These are phyloP conservation scores for Mycena polygramma DNA, from an alignment of 768 basidiomycete species.

Conservation along the genomic window DNA sequence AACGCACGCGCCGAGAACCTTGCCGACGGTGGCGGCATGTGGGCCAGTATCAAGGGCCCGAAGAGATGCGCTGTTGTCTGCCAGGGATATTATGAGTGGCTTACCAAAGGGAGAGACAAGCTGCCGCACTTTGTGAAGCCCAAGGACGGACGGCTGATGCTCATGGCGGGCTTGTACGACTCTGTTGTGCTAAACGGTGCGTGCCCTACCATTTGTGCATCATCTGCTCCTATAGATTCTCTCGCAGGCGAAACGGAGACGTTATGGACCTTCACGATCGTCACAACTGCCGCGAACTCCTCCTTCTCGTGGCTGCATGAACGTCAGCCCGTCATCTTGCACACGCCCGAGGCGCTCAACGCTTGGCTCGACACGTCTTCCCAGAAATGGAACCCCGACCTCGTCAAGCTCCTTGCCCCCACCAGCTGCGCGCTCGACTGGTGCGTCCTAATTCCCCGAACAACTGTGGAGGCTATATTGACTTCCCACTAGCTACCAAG, in stretches of 20 bases:
- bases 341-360: slow-evolving; percentile 67
- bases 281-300: slow-evolving; percentile 83
- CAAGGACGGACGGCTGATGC: slow-evolving; percentile 74
- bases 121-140: slow-evolving; percentile 86
- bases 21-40: slow-evolving; percentile 82
- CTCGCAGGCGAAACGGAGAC: slow-evolving; percentile 64
- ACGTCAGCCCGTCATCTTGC: slow-evolving; percentile 87
- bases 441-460: slow-evolving; percentile 52
- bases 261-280: slow-evolving; percentile 88
- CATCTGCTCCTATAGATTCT: neutral
- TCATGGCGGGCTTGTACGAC: slow-evolving; percentile 93
- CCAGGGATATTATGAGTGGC: slow-evolving; percentile 97
- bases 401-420: slow-evolving; percentile 72
- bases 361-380: slow-evolving; percentile 87
- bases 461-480: no score
- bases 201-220: neutral
- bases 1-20: slow-evolving; percentile 92
- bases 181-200: slow-evolving; percentile 73
- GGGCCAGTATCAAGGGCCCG: slow-evolving; percentile 84
- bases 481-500: slow-evolving; percentile 73
- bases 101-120: slow-evolving; percentile 83
- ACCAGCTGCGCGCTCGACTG: slow-evolving; percentile 69
- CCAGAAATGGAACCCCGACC: slow-evolving; percentile 71
- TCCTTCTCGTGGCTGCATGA: slow-evolving; percentile 91
- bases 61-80: slow-evolving; percentile 90